Percentiles rank a stretch among this genome's conserved stretches.
phyloP scores from a whole-genome alignment of 2,329 filamentous ascomycete genomes.

The Exophiala viscosa region DNA sequence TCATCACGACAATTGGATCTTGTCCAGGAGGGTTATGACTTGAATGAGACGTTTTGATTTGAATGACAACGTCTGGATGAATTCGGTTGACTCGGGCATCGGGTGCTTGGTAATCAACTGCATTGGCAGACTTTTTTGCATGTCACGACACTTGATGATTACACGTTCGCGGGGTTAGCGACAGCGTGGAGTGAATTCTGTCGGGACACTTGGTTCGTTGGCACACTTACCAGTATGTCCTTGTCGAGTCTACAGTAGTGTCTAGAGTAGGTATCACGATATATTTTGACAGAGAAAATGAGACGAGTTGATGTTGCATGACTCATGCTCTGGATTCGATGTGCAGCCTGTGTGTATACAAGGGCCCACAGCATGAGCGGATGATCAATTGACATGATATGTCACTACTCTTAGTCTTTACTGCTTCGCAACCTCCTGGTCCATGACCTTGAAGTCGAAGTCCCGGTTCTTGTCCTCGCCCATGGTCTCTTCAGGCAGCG shows the following conservation, averaged over 20 bases:
- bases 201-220: too few relatives aligned
- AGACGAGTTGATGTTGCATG: too few relatives aligned
- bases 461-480: constrained; percentile 1
- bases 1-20: background rate
- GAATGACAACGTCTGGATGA: background rate
- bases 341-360: too few relatives aligned
- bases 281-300: too few relatives aligned
- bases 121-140: background rate
- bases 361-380: background rate
- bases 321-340: too few relatives aligned
- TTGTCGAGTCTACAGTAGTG: too few relatives aligned
- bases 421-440: background rate
- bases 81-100: background rate
- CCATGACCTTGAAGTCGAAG: background rate
- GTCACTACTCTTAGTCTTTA: background rate
- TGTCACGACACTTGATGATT: too few relatives aligned
- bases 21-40: constrained; percentile 24
- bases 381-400: background rate
- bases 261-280: too few relatives aligned
- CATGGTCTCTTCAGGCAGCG: constrained; percentile 12
- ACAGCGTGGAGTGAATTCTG: too few relatives aligned
- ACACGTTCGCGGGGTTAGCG: too few relatives aligned
- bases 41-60: constrained; percentile 27
- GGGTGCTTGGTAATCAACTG: background rate
- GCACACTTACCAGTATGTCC: too few relatives aligned